Evolutionary conservation across 768 basidiomycete species (phyloP).

Genomic region (Tulasnella sp.): DNA sequence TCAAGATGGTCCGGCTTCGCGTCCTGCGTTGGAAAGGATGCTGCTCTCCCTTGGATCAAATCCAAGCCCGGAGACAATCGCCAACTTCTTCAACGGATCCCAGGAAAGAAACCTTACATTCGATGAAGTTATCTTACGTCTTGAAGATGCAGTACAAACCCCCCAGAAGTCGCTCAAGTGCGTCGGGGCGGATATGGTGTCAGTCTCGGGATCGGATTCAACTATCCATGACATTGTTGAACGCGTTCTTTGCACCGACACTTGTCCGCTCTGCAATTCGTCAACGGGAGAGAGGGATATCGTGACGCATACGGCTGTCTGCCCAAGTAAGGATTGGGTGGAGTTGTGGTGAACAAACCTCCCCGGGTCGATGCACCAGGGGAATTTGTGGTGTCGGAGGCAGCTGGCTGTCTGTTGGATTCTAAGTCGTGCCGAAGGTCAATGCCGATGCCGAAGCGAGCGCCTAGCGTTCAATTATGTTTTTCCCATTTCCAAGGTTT

Average conservation of each 20-base stretch:
- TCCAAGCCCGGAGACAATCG: constrained; percentile 69
- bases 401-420: too few species aligned
- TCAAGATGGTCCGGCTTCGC: constrained; percentile 66
- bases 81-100: constrained; percentile 68
- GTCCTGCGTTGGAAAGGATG: constrained; percentile 87
- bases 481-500: too few species aligned
- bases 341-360: too few species aligned
- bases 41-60: constrained; percentile 96
- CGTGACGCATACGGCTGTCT: constrained; percentile 93
- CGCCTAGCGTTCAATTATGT: too few species aligned
- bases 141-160: constrained; percentile 78
- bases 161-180: constrained; percentile 67
- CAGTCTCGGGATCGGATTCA: constrained; percentile 31
- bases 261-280: constrained; percentile 89
- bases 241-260: constrained; percentile 90
- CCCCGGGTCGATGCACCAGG: too few species aligned
- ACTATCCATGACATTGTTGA: constrained; percentile 50
- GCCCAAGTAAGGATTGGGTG: constrained; percentile 89
- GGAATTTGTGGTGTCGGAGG: too few species aligned
- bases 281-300: constrained; percentile 91
- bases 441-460: too few species aligned
- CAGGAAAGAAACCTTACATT: constrained; percentile 68
- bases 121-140: constrained; percentile 73
- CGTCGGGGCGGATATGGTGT: constrained; percentile 38
- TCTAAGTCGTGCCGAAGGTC: too few species aligned